Evolutionary conservation across 1,139 yeast species (phyloP).

Genomic region (Arxiozyma heterogenica): DNA sequence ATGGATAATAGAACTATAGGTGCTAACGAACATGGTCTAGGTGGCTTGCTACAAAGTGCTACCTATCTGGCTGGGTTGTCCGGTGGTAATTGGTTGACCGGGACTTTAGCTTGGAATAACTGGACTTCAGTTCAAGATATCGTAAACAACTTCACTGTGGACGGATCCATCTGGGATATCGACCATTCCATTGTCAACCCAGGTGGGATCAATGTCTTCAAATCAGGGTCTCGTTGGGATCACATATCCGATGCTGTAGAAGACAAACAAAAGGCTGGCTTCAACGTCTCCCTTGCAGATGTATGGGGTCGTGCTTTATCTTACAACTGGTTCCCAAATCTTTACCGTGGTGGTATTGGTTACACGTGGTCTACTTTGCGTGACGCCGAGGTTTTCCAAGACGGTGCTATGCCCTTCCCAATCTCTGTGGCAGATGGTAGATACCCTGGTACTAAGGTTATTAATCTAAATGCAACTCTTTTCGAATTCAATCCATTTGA

Average conservation of each 20-base stretch:
- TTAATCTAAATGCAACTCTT: slow-evolving; percentile 59
- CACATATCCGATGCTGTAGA: slow-evolving; percentile 33
- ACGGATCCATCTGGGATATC: slow-evolving; percentile 57
- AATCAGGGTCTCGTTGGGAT: slow-evolving; percentile 46
- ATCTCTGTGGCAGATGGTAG: slow-evolving; percentile 73
- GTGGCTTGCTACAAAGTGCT: slow-evolving; percentile 66
- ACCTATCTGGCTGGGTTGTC: slow-evolving; percentile 59
- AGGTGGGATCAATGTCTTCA: slow-evolving; percentile 60
- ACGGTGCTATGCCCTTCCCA: slow-evolving; percentile 73
- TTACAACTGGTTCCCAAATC: slow-evolving; percentile 56
- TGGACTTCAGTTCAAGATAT: slow-evolving; percentile 65
- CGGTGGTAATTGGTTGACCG: slow-evolving; percentile 38
- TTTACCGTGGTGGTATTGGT: slow-evolving; percentile 49
- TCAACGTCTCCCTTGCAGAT: slow-evolving; percentile 71
- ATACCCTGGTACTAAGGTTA: slow-evolving; percentile 51
- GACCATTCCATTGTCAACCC: slow-evolving; percentile 48
- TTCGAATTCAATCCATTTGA: slow-evolving; percentile 78
- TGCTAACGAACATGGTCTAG: slow-evolving; percentile 53
- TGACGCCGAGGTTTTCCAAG: slow-evolving; percentile 43
- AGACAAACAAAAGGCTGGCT: slow-evolving; percentile 67
- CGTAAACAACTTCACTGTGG: slow-evolving; percentile 30
- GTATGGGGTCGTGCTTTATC: slow-evolving; percentile 87
- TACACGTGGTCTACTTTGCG: slow-evolving; percentile 58
- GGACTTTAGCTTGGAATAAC: slow-evolving; percentile 70
- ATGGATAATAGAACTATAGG: slow-evolving; percentile 64